Conservation (phyloP, 352 stramenopile genomes). For the Pythium vanterpoolii region DNA sequence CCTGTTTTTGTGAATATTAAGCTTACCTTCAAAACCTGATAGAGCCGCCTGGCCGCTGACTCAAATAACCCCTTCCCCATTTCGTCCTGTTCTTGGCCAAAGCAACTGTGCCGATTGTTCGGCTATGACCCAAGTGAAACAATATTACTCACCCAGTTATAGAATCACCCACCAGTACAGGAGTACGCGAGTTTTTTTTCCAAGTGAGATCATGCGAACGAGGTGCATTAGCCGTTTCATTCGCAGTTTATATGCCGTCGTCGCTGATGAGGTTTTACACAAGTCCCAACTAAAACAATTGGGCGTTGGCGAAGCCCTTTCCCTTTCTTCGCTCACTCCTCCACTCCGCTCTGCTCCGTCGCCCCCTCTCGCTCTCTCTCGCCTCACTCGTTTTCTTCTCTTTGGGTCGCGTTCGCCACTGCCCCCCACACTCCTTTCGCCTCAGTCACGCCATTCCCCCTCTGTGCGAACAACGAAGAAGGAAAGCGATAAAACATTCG, state of each 20-base stretch:
- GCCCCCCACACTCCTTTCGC: neutral
- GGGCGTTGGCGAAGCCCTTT: conserved; percentile 12
- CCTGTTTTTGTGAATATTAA: neutral
- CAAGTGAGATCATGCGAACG: neutral
- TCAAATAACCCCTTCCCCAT: neutral
- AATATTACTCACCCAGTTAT: conserved; percentile 29
- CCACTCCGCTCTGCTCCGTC: neutral
- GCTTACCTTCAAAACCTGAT: no score
- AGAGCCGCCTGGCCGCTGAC: no score
- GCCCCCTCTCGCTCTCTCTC: conserved; percentile 9
- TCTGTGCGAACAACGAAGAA: neutral
- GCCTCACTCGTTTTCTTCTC: conserved; percentile 8
- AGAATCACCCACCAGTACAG: neutral
- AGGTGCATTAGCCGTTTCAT: neutral
- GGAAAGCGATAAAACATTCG: neutral
- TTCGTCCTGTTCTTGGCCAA: conserved; percentile 9
- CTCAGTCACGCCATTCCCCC: neutral
- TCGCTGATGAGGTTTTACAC: conserved; percentile 27
- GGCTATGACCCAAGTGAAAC: conserved; percentile 6
- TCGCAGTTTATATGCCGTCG: neutral
- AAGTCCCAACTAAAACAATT: conserved; percentile 15
- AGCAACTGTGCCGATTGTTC: conserved; percentile 9
- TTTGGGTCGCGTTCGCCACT: neutral
- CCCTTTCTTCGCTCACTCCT: conserved; percentile 10
- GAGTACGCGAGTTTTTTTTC: conserved; percentile 16